Percentiles rank a stretch among this genome's conserved stretches.
Conservation (phyloP, 768 basidiomycete species). For the Boletus sensibilis region DNA sequence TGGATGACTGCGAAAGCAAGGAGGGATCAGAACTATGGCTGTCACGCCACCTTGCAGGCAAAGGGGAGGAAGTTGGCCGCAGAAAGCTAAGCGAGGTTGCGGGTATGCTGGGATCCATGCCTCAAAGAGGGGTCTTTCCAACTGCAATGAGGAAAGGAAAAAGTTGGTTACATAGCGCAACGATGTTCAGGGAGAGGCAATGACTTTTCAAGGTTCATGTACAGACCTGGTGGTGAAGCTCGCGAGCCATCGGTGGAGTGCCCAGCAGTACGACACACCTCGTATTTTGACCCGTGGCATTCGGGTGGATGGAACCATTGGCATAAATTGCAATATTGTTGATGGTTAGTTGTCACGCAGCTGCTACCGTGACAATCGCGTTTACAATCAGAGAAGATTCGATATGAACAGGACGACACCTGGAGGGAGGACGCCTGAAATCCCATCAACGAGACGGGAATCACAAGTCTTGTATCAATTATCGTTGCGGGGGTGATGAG, state of each 20-base stretch:
- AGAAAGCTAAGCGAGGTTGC: constrained; percentile 28
- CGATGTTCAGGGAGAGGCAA: constrained; percentile 8
- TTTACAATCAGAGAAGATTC: constrained; percentile 18
- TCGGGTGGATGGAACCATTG: constrained; percentile 1
- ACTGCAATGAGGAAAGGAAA: constrained; percentile 6
- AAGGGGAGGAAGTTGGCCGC: constrained; percentile 24
- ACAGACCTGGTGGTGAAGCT: constrained; percentile 4
- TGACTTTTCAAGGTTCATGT: constrained; percentile 11
- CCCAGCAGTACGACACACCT: background rate
- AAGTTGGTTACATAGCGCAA: constrained; percentile 1
- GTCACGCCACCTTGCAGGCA: constrained; percentile 30
- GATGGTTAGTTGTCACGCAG: constrained; percentile 11
- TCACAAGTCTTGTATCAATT: constrained; percentile 9
- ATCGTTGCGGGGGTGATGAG: constrained; percentile 24
- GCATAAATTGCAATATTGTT: background rate
- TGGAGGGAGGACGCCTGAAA: constrained; percentile 1
- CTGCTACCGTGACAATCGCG: constrained; percentile 15
- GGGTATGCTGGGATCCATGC: constrained; percentile 21
- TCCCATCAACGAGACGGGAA: constrained; percentile 15
- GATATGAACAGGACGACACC: constrained; percentile 21
- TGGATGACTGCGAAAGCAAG: constrained; percentile 22
- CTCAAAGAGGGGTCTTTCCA: constrained; percentile 19
- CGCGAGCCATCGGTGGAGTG: constrained; percentile 1
- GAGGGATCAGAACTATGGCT: constrained; percentile 19
- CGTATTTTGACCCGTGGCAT: constrained; percentile 6